A percentile compares a stretch with the other conserved stretches of the same genome.
These are phyloP conservation scores for Podosphaera xanthii DNA, from an alignment of 2,329 filamentous ascomycete species.

Conservation along the genomic window DNA sequence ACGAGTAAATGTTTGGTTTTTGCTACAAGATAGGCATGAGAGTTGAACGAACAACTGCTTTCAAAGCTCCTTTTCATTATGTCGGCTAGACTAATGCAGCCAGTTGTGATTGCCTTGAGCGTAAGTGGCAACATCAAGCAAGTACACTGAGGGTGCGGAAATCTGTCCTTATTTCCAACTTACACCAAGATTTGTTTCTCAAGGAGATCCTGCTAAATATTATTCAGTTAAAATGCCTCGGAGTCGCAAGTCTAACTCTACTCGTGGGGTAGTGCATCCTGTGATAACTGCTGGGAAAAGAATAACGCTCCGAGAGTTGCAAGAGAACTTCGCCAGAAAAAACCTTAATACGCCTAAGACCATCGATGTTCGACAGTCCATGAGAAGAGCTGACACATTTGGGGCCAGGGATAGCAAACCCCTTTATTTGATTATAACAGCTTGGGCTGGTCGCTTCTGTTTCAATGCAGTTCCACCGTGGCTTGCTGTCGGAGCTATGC, in stretches of 20 bases:
- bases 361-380: slow-evolving; percentile 29
- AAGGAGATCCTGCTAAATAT: no score
- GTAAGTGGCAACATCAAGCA: no score
- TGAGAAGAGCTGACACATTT: slow-evolving; percentile 31
- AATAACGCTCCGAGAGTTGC: slow-evolving; percentile 22
- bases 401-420: slow-evolving; percentile 29
- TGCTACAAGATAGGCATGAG: slow-evolving; percentile 1
- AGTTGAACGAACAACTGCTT: slow-evolving; percentile 13
- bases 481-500: slow-evolving; percentile 43
- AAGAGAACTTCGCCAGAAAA: no score
- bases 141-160: no score
- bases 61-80: slow-evolving; percentile 4
- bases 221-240: no score
- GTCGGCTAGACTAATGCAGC: no score
- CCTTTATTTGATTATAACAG: slow-evolving; percentile 26
- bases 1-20: no score
- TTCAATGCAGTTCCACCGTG: slow-evolving; percentile 37
- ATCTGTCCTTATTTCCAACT: no score
- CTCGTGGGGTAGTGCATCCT: no score
- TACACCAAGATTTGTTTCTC: no score
- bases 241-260: no score
- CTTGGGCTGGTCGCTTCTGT: slow-evolving; percentile 27
- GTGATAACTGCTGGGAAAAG: slow-evolving; percentile 24
- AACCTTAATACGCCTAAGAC: slow-evolving; percentile 22
- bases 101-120: no score